These are phyloP conservation scores for Allantophomopsis lycopodina DNA, from an alignment of 2,329 filamentous ascomycete genomes.

Conservation along the genomic window DNA sequence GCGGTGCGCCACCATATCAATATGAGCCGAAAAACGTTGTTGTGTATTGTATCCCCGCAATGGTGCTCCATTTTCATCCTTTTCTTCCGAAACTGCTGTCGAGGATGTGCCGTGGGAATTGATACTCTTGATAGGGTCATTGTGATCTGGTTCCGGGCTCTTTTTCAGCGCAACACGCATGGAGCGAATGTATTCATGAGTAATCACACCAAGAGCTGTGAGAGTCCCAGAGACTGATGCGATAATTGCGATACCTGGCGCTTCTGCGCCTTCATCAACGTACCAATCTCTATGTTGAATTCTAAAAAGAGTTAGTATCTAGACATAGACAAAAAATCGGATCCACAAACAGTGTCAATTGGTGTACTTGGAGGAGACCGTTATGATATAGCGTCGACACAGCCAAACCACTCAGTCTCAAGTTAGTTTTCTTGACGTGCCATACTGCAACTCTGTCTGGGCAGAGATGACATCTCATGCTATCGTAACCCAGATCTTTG, in stretches of 20 bases:
- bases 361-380: constrained; percentile 47
- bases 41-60: not conserved
- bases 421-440: constrained; percentile 52
- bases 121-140: not conserved
- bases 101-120: not conserved
- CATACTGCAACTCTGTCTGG: constrained; percentile 57
- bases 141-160: not conserved
- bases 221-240: not conserved
- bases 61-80: not conserved
- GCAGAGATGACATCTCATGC: constrained; percentile 51
- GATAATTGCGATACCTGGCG: not conserved
- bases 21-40: too few relatives aligned
- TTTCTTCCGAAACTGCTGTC: not conserved
- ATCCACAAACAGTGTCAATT: constrained; percentile 45
- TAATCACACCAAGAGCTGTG: not conserved
- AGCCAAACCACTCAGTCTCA: constrained; percentile 57
- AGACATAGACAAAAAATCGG: not conserved
- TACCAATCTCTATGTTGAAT: not conserved
- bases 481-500: constrained; percentile 46
- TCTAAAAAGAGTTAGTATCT: not conserved
- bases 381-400: constrained; percentile 51
- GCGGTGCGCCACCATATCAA: too few relatives aligned
- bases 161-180: not conserved
- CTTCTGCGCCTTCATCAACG: not conserved
- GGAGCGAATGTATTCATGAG: not conserved